A percentile compares a stretch with the other conserved stretches of the same genome.
phyloP scores from a whole-genome alignment of 2,329 filamentous ascomycete genomes.

The Penicillium frequentans region DNA sequence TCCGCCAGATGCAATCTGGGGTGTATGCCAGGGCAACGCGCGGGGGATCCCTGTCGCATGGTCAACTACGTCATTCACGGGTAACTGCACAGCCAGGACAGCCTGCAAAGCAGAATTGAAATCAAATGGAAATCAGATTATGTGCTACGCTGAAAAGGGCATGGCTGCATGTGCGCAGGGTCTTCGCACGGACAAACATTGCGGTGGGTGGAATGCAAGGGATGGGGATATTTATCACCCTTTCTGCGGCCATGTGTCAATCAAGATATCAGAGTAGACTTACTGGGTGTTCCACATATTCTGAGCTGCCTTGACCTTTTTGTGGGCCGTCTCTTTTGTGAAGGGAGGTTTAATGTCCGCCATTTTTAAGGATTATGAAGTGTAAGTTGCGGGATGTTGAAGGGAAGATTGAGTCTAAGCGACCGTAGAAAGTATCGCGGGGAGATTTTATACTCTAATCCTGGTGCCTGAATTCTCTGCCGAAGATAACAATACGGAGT shows the following conservation, averaged over 20 bases:
- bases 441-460: neutral
- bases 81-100: neutral
- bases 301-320: slow-evolving; percentile 82
- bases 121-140: neutral
- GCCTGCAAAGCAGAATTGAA: neutral
- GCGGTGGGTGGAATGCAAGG: slow-evolving; percentile 18
- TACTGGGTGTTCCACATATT: slow-evolving; percentile 79
- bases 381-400: neutral
- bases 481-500: neutral
- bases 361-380: slow-evolving; percentile 24
- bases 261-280: slow-evolving; percentile 16
- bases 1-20: slow-evolving; percentile 75
- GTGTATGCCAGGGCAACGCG: slow-evolving; percentile 73
- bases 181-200: slow-evolving; percentile 17
- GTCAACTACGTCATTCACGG: slow-evolving; percentile 15
- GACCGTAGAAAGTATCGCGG: neutral
- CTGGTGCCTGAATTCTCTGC: neutral
- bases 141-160: neutral
- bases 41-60: slow-evolving; percentile 58
- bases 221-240: slow-evolving; percentile 7
- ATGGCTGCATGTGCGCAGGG: slow-evolving; percentile 7
- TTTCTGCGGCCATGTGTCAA: slow-evolving; percentile 17
- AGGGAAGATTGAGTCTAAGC: neutral
- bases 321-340: slow-evolving; percentile 67
- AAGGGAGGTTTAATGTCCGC: slow-evolving; percentile 64